Evolutionary conservation across 495 filamentous ascomycete genomes (phyloP), one percentile per base, ranked within the genome.

Genomic region (Glarea lozoyensis): DNA sequence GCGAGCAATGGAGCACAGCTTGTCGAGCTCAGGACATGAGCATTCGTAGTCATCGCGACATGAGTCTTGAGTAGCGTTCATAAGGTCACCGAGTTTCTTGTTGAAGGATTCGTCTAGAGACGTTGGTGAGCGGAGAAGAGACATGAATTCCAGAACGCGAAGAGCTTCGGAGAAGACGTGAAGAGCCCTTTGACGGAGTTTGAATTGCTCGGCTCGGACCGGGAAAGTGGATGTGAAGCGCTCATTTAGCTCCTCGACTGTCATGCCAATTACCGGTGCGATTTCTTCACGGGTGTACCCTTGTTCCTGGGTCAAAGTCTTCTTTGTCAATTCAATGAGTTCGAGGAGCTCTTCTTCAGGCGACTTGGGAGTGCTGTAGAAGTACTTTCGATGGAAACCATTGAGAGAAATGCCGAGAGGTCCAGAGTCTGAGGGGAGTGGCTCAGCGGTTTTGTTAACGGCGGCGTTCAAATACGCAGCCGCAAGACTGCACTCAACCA

Each of bases 251-350:
- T 88, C 79, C 12, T 73, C 59, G 13, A 88, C 78, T 4, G 72
- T 69, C 41, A 86, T 78, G 19, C 70, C 70, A 2, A 95, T 70
- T 1, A 83, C 71, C 12, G 73, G 60, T n/a, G 85, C 80, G 50
- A 96, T 85, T 53, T 96, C 86, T 54, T 85, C 79, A 27, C 87
- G 73, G 0, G 90, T 89, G 67, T 96, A 98, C 18, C 89, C 92
- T 36, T 86, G 68, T 43, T 82, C 73, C 52, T 87, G 72, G 20
- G 73, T 69, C 9, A 98, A 67, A 17, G 75, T 76, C 18, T 78
- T 67, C 41, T 75, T 68, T 0, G 73, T 70, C 2, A 86, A 61
- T 18, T 75, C 60, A 43, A 92, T 69, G 35, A 94, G 70, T 42
- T 79, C 69, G 45, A 74, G 65, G 12, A 92, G 75, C 54, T 94